phyloP scores from a whole-genome alignment of 495 filamentous ascomycete species.

The Chaetomium cochliodes region DNA sequence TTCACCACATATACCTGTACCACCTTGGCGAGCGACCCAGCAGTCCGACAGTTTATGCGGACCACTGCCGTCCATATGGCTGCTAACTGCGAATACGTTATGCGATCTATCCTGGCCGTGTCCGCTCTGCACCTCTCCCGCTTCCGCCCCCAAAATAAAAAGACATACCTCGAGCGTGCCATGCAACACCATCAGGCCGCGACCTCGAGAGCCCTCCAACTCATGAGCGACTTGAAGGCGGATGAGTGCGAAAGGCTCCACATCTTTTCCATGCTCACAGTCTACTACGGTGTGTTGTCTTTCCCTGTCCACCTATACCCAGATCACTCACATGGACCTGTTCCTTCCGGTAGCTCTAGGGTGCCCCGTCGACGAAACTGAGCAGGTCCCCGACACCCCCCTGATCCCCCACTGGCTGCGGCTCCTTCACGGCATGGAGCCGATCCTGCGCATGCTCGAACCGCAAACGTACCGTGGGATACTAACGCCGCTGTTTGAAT shows the following conservation, averaged over 20 bases:
- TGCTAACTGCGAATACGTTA: conserved; percentile 5
- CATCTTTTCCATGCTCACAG: conserved; percentile 11
- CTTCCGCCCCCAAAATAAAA: background rate
- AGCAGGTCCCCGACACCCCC: background rate
- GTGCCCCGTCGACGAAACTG: conserved; percentile 6
- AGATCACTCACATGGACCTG: background rate
- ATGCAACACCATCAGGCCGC: conserved; percentile 12
- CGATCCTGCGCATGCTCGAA: conserved; percentile 1
- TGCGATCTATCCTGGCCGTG: conserved; percentile 11
- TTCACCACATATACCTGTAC: conserved; percentile 9
- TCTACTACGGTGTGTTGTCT: conserved; percentile 5
- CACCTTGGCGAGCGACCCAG: conserved; percentile 5
- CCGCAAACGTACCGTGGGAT: conserved; percentile 7
- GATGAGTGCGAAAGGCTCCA: conserved; percentile 8
- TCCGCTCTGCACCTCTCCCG: conserved; percentile 8
- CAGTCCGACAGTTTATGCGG: conserved; percentile 12
- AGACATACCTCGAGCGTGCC: conserved; percentile 1
- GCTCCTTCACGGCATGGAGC: conserved; percentile 13
- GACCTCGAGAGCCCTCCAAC: background rate
- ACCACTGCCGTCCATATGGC: conserved; percentile 13
- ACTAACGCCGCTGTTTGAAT: conserved; percentile 12
- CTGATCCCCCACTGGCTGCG: conserved; percentile 12
- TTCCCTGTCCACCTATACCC: background rate
- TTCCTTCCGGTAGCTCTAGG: background rate
- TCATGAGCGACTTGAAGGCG: conserved; percentile 1